Evolutionary conservation across 2,329 filamentous ascomycete species (phyloP).

Genomic region (Fusarium vanettenii): DNA sequence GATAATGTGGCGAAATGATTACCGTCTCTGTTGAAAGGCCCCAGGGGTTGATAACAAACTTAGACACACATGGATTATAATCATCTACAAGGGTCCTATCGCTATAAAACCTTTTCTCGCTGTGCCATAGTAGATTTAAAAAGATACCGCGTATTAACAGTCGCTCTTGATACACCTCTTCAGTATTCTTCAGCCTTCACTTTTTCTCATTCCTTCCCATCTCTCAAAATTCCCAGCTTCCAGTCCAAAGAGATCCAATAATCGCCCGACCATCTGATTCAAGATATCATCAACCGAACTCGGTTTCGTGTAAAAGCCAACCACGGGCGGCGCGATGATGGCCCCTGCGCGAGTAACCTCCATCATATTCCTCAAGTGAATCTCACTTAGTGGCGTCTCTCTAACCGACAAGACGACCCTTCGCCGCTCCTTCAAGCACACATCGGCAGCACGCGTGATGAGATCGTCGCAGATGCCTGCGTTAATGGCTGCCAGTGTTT

Average conservation of each 20-base stretch:
- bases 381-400: slow-evolving; percentile 60
- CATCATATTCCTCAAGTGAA: slow-evolving; percentile 61
- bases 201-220: slow-evolving; percentile 43
- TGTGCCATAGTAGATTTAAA: too few relatives aligned
- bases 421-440: slow-evolving; percentile 58
- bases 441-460: slow-evolving; percentile 59
- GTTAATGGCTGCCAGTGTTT: slow-evolving; percentile 58
- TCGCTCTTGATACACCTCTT: too few relatives aligned
- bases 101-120: too few relatives aligned
- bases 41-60: too few relatives aligned
- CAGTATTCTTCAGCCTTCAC: not conserved
- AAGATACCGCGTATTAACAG: too few relatives aligned
- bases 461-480: slow-evolving; percentile 58
- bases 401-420: slow-evolving; percentile 54
- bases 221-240: slow-evolving; percentile 54
- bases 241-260: slow-evolving; percentile 58
- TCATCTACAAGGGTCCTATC: too few relatives aligned
- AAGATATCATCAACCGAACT: slow-evolving; percentile 54
- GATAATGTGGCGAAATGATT: not conserved
- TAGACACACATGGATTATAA: too few relatives aligned
- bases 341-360: slow-evolving; percentile 52
- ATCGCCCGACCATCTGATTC: slow-evolving; percentile 58
- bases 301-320: slow-evolving; percentile 57
- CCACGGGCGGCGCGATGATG: slow-evolving; percentile 57
- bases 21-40: not conserved